These are phyloP conservation scores for Hura crepitans DNA, from an alignment of 441 rosid species.

Conservation along the genomic window DNA sequence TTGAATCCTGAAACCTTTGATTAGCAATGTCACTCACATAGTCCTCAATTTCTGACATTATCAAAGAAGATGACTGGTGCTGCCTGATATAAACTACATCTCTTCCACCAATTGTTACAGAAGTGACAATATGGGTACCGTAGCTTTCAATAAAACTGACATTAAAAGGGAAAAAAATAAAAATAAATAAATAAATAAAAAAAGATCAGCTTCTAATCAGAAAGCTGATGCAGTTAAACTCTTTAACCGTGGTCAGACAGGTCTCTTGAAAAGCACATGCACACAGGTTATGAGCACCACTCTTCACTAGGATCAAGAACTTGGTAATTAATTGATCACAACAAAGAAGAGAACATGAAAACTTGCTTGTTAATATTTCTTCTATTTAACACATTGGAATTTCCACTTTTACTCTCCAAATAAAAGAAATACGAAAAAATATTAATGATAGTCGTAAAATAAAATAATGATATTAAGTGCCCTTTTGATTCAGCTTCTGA, in stretches of 20 bases:
- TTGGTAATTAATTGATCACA: background rate
- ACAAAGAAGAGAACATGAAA: background rate
- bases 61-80: slow-evolving; percentile 57
- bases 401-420: background rate
- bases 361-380: background rate
- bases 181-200: slow-evolving; percentile 6
- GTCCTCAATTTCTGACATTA: slow-evolving; percentile 44
- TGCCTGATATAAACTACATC: slow-evolving; percentile 65
- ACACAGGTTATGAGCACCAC: background rate
- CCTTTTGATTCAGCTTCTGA: no score
- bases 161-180: slow-evolving; percentile 20
- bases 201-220: slow-evolving; percentile 11
- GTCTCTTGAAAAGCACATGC: background rate
- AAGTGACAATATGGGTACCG: slow-evolving; percentile 65
- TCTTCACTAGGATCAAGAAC: background rate
- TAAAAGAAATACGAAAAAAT: background rate
- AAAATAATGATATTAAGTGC: background rate
- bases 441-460: no score
- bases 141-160: slow-evolving; percentile 61
- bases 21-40: slow-evolving; percentile 57
- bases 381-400: background rate
- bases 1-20: slow-evolving; percentile 50
- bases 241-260: slow-evolving; percentile 9
- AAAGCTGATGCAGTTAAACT: slow-evolving; percentile 20
- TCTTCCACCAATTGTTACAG: slow-evolving; percentile 65